Evolutionary conservation across 2,329 filamentous ascomycete species (phyloP).

Genomic region (Chaetoscypha palmicola): DNA sequence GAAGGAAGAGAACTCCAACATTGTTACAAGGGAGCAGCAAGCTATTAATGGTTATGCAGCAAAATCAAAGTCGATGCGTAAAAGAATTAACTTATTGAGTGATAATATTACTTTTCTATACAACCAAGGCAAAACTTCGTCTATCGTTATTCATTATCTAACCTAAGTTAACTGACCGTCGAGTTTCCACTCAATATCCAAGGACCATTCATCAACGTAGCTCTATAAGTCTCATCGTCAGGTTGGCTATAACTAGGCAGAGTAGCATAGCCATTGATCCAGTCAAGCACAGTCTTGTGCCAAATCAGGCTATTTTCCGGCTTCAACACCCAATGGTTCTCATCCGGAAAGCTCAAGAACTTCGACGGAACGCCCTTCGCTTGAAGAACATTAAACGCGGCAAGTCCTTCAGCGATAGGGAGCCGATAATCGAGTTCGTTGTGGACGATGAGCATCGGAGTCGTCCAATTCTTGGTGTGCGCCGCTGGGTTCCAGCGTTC

Average conservation of each 20-base stretch:
- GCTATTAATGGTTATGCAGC: too few species aligned
- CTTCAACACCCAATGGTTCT: conserved; percentile 75
- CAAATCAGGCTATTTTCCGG: conserved; percentile 83
- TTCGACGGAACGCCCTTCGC: conserved; percentile 51
- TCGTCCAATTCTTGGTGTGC: conserved; percentile 64
- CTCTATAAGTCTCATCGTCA: conserved; percentile 10
- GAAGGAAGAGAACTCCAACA: too few species aligned
- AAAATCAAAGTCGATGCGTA: too few species aligned
- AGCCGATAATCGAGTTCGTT: conserved; percentile 82
- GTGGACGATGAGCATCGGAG: conserved; percentile 82
- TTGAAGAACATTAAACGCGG: conserved; percentile 50
- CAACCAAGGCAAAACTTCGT: too few species aligned
- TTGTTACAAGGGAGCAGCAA: too few species aligned
- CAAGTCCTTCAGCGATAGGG: conserved; percentile 69
- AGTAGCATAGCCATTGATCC: conserved; percentile 44
- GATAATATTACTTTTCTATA: too few species aligned
- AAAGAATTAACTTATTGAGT: too few species aligned
- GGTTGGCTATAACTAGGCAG: conserved; percentile 10
- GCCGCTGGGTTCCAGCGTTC: conserved; percentile 61
- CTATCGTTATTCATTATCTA: neutral
- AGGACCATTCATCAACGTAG: conserved; percentile 16
- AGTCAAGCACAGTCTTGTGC: conserved; percentile 77
- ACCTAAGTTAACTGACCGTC: neutral
- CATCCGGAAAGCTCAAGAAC: conserved; percentile 59
- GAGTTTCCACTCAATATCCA: conserved; percentile 10